These are phyloP conservation scores for Phytopythium cucurbitacearum DNA, from an alignment of 352 stramenopile genomes.

Conservation along the genomic window DNA sequence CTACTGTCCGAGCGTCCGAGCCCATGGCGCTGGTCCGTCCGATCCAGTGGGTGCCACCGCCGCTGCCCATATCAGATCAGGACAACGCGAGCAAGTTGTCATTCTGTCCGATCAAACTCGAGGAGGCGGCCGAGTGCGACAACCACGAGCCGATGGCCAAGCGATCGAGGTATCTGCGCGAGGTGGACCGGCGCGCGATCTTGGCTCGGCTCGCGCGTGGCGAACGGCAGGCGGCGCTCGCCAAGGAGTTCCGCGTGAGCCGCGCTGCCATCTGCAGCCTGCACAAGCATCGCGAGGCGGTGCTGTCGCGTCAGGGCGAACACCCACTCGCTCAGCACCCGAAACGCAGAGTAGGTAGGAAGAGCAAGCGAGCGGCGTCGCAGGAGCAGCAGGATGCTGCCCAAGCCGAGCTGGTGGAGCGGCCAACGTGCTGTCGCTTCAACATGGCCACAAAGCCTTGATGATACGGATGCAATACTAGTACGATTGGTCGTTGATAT, in stretches of 20 bases:
- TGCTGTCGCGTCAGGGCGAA: constrained; percentile 41
- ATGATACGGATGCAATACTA: too few relatives aligned
- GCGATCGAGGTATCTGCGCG: constrained; percentile 55
- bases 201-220: constrained; percentile 49
- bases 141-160: constrained; percentile 15
- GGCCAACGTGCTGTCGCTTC: too few relatives aligned
- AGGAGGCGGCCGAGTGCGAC: constrained; percentile 1
- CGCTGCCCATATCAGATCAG: not conserved
- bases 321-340: constrained; percentile 62
- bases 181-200: constrained; percentile 62
- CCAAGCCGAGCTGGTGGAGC: not conserved
- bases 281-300: constrained; percentile 54
- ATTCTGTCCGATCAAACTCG: too few relatives aligned
- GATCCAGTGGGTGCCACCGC: not conserved
- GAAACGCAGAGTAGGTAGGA: constrained; percentile 30
- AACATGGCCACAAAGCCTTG: too few relatives aligned
- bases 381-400: not conserved
- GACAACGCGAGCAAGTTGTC: not conserved
- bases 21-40: not conserved
- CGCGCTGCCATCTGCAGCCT: constrained; percentile 67
- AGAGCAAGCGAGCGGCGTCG: constrained; percentile 7
- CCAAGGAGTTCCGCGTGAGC: constrained; percentile 68
- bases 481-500: too few relatives aligned
- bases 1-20: not conserved
- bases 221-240: constrained; percentile 57